A percentile compares a stretch with the other conserved stretches of the same genome.
Evolutionary conservation across 2,329 filamentous ascomycete genomes (phyloP).

Genomic region (Pyrenochaeta sp.): DNA sequence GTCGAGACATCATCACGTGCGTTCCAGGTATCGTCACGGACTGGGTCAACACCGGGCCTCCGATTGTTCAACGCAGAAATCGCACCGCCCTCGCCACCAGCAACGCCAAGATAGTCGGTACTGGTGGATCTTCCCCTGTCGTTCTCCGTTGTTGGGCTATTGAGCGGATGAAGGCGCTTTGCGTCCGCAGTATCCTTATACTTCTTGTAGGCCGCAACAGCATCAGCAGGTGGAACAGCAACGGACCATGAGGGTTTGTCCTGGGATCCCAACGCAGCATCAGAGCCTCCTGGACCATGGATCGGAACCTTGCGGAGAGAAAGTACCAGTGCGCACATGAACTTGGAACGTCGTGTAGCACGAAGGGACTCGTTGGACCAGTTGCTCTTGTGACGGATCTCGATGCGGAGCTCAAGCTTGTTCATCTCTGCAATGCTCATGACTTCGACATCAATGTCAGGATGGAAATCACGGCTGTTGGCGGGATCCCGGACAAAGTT

Average conservation of each 20-base stretch:
- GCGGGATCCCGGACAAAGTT: conserved; percentile 82
- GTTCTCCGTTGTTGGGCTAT: conserved; percentile 34
- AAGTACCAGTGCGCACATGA: conserved; percentile 90
- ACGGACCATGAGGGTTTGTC: conserved; percentile 86
- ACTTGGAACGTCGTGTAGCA: conserved; percentile 84
- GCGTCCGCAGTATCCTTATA: conserved; percentile 63
- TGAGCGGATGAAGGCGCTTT: conserved; percentile 68
- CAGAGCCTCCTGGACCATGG: conserved; percentile 77
- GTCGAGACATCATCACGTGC: conserved; percentile 48
- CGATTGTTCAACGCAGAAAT: conserved; percentile 55
- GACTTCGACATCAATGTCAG: conserved; percentile 80
- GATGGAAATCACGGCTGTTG: conserved; percentile 89
- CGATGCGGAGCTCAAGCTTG: conserved; percentile 82
- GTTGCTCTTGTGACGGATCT: conserved; percentile 82
- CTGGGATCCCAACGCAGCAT: conserved; percentile 64
- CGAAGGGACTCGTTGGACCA: conserved; percentile 77
- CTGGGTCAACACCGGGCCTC: conserved; percentile 51
- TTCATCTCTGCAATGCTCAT: conserved; percentile 82
- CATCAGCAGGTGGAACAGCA: conserved; percentile 72
- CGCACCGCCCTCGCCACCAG: conserved; percentile 47
- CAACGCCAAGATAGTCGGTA: conserved; percentile 43
- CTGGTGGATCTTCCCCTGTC: conserved; percentile 40
- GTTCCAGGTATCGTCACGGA: conserved; percentile 57
- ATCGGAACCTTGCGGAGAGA: conserved; percentile 90
- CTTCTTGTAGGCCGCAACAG: conserved; percentile 66